These are phyloP conservation scores for Fusarium gaditjirri DNA, from an alignment of 2,329 filamentous ascomycete genomes.

Conservation along the genomic window DNA sequence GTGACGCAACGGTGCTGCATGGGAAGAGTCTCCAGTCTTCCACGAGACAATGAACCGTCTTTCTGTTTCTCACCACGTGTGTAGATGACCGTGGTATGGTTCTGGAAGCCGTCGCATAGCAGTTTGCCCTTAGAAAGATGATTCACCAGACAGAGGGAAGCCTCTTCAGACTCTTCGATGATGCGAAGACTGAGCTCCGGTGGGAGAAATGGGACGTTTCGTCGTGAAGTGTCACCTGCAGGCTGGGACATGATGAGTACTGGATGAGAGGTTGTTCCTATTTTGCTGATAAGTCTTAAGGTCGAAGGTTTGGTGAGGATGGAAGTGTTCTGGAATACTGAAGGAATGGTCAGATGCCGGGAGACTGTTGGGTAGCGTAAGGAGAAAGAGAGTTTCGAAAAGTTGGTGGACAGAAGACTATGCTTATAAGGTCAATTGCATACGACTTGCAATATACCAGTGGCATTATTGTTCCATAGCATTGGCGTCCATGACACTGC, in stretches of 20 bases:
- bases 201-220: neutral
- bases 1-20: neutral
- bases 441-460: fast-evolving
- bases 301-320: neutral
- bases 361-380: neutral
- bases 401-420: neutral
- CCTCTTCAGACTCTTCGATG: neutral
- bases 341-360: neutral
- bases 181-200: neutral
- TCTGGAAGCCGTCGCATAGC: neutral
- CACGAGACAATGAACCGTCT: neutral
- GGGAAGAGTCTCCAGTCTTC: neutral
- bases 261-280: neutral
- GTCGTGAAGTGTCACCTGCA: neutral
- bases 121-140: neutral
- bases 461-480: too few relatives aligned
- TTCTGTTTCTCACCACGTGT: neutral
- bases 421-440: neutral
- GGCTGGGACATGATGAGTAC: neutral
- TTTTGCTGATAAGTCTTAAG: too few relatives aligned
- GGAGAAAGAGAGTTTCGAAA: neutral
- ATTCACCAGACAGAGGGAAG: neutral
- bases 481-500: too few relatives aligned
- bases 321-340: neutral
- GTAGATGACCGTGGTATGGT: neutral